phyloP scores from a whole-genome alignment of 306 rosid species.

The Castanea crenata region DNA sequence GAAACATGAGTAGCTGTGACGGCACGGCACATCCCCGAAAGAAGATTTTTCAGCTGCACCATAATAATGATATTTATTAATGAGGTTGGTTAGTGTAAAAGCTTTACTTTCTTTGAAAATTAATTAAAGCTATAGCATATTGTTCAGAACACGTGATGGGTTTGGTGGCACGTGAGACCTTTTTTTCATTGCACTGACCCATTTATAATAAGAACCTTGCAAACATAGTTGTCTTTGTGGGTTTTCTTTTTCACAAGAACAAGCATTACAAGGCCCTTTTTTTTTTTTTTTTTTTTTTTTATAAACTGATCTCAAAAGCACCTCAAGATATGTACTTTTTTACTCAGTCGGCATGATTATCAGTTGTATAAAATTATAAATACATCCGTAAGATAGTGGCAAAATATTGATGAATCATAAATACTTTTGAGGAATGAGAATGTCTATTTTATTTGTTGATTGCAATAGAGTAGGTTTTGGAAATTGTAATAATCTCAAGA shows the following conservation, averaged over 20 bases:
- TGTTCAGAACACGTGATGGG: constrained; percentile 23
- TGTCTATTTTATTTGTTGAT: no score
- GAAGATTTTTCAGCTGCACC: constrained; percentile 20
- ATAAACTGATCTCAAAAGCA: no score
- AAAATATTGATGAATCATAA: no score
- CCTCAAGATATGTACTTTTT: no score
- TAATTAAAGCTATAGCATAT: constrained; percentile 1
- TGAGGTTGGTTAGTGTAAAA: constrained; percentile 48
- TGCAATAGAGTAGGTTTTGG: no score
- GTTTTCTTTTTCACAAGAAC: no score
- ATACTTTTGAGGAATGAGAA: no score
- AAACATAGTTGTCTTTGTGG: no score
- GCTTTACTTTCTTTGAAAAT: constrained; percentile 37
- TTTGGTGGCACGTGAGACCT: constrained; percentile 13
- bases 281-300: no score
- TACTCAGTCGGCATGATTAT: not conserved
- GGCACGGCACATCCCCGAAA: constrained; percentile 35
- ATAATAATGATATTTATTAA: constrained; percentile 38
- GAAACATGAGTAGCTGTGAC: constrained; percentile 49
- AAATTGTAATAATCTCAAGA: no score
- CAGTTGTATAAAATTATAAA: not conserved
- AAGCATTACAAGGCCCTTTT: no score
- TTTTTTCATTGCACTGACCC: not conserved
- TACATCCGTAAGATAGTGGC: no score
- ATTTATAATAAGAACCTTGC: not conserved